Conservation (phyloP, 371 early-diverging fungal genomes). For the Mucor irregularis region DNA sequence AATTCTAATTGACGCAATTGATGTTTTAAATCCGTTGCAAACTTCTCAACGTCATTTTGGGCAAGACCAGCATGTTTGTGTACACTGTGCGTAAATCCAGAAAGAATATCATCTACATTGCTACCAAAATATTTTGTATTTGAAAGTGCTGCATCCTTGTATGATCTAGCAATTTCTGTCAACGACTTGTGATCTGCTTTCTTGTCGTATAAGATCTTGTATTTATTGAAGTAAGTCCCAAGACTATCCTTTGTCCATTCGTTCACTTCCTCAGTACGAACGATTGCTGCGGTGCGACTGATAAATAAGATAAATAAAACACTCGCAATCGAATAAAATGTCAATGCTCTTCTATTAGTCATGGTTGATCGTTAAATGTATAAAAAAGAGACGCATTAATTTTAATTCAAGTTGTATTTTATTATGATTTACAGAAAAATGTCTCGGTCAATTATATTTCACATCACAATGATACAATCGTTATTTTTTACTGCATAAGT, state of each 20-base stretch:
- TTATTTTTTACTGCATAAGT: background rate
- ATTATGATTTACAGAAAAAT: background rate
- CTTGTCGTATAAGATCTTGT: conserved; percentile 23
- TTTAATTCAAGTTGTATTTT: background rate
- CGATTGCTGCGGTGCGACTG: conserved; percentile 7
- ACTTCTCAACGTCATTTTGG: conserved; percentile 2
- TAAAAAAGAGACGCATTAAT: background rate
- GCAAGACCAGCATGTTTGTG: conserved; percentile 6
- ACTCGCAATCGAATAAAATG: background rate
- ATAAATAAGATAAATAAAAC: background rate
- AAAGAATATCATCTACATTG: conserved; percentile 16
- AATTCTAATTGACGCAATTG: conserved; percentile 22
- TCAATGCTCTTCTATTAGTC: background rate
- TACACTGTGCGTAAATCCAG: conserved; percentile 7
- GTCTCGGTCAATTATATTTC: conserved; percentile 20
- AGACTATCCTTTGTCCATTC: conserved; percentile 39
- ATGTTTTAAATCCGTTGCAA: conserved; percentile 13
- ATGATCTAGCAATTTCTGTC: conserved; percentile 11
- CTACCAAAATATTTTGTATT: conserved; percentile 16
- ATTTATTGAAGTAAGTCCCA: conserved; percentile 33
- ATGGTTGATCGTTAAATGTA: background rate
- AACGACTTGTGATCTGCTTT: conserved; percentile 10
- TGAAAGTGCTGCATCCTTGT: conserved; percentile 16
- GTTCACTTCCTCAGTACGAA: conserved; percentile 18
- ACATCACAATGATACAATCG: conserved; percentile 6